Evolutionary conservation across 805 yeast genomes (phyloP).

Genomic region (Ogataea ganodermae): DNA sequence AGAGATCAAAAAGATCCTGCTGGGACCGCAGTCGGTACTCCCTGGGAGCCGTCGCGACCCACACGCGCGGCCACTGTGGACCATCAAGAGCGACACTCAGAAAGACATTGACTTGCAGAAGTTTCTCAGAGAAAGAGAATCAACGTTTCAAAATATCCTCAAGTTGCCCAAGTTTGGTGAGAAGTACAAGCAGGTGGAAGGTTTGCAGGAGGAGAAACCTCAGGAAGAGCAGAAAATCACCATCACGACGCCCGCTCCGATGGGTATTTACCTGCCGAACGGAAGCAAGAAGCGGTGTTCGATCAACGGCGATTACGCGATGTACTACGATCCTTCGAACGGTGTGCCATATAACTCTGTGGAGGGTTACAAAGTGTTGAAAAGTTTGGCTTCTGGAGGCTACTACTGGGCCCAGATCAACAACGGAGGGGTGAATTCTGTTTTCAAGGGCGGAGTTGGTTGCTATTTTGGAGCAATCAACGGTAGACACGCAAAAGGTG

Average conservation of each 20-base stretch:
- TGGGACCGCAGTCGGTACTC: slow-evolving; percentile 60
- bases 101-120: slow-evolving; percentile 30
- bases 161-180: slow-evolving; percentile 68
- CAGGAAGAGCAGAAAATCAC: slow-evolving; percentile 50
- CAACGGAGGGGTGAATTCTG: slow-evolving; percentile 44
- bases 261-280: slow-evolving; percentile 70
- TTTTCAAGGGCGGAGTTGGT: slow-evolving; percentile 37
- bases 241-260: slow-evolving; percentile 69
- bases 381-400: slow-evolving; percentile 57
- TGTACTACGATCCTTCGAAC: slow-evolving; percentile 83
- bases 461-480: slow-evolving; percentile 44
- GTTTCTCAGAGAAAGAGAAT: slow-evolving; percentile 26
- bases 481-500: slow-evolving; percentile 73
- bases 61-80: slow-evolving; percentile 47
- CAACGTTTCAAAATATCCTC: slow-evolving; percentile 43
- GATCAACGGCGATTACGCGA: slow-evolving; percentile 76
- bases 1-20: slow-evolving; percentile 43
- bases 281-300: slow-evolving; percentile 69
- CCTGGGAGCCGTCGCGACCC: slow-evolving; percentile 55
- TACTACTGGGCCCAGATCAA: slow-evolving; percentile 53
- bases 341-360: slow-evolving; percentile 87
- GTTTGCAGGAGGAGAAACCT: slow-evolving; percentile 44
- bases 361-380: slow-evolving; percentile 69
- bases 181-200: slow-evolving; percentile 42
- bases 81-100: slow-evolving; percentile 32